These are phyloP conservation scores for Leucogyrophana mollusca DNA, from an alignment of 768 basidiomycete genomes.

Conservation along the genomic window DNA sequence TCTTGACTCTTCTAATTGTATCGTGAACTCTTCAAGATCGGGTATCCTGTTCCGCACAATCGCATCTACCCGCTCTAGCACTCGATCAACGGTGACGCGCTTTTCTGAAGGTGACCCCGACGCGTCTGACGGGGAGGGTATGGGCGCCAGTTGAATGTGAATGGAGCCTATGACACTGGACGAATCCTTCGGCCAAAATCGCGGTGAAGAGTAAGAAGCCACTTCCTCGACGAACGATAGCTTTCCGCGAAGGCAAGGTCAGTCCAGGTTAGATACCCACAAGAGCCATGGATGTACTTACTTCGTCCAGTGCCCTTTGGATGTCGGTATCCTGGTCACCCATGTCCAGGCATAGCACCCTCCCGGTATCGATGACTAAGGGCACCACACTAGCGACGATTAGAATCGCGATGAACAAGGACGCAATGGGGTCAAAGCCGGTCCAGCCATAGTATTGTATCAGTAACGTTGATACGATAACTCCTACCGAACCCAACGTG, in stretches of 20 bases:
- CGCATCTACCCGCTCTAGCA: conserved; percentile 73
- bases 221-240: conserved; percentile 76
- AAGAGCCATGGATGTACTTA: conserved; percentile 28
- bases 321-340: conserved; percentile 58
- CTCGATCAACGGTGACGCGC: conserved; percentile 65
- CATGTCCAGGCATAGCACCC: conserved; percentile 83
- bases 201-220: conserved; percentile 72
- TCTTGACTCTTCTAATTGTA: conserved; percentile 67
- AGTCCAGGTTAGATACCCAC: neutral
- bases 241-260: conserved; percentile 36
- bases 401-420: conserved; percentile 90
- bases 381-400: conserved; percentile 96
- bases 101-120: conserved; percentile 49
- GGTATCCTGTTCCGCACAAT: conserved; percentile 70
- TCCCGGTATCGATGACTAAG: conserved; percentile 90
- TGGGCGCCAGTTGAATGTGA: conserved; percentile 75
- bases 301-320: conserved; percentile 61
- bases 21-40: conserved; percentile 85
- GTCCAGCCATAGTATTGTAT: conserved; percentile 98
- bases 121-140: too few species aligned
- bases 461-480: conserved; percentile 93
- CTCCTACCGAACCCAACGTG: conserved; percentile 95
- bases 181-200: conserved; percentile 97
- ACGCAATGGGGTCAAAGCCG: conserved; percentile 97
- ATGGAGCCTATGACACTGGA: conserved; percentile 85